A percentile compares a stretch with the other conserved stretches of the same genome.
Evolutionary conservation across 805 yeast species (phyloP).

Genomic region (Candida alai): DNA sequence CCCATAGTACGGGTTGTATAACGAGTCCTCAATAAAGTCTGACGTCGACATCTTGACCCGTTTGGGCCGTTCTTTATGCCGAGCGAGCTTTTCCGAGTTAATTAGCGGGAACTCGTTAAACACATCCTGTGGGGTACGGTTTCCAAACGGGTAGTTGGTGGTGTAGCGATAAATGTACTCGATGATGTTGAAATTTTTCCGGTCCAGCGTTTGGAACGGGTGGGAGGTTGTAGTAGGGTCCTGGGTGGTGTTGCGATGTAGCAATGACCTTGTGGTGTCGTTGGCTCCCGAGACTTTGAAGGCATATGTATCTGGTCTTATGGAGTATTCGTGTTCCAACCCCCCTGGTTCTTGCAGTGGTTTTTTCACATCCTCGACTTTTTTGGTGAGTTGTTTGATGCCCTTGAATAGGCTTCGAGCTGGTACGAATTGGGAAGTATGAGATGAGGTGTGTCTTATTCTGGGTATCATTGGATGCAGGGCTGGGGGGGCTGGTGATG

Average conservation of each 20-base stretch:
- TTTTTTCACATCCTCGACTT: constrained; percentile 4
- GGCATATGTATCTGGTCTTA: constrained; percentile 43
- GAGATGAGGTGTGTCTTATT: too few relatives aligned
- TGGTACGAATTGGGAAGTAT: too few relatives aligned
- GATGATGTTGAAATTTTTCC: constrained; percentile 21
- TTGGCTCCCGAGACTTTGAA: constrained; percentile 28
- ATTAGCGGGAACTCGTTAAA: constrained; percentile 34
- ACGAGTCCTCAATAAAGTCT: constrained; percentile 81
- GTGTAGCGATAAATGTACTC: constrained; percentile 36
- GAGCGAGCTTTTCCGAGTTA: constrained; percentile 29
- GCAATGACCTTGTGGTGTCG: background rate
- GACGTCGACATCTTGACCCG: constrained; percentile 67
- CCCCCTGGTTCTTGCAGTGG: constrained; percentile 4
- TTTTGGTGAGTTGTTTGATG: constrained; percentile 5
- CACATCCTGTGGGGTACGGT: constrained; percentile 35
- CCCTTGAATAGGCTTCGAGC: constrained; percentile 5
- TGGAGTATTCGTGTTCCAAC: constrained; percentile 41
- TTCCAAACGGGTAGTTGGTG: constrained; percentile 40
- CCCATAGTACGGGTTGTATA: constrained; percentile 80
- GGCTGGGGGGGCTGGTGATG: too few relatives aligned
- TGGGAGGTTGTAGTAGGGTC: background rate
- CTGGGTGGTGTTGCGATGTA: background rate
- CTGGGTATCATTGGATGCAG: too few relatives aligned
- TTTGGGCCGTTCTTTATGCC: constrained; percentile 47
- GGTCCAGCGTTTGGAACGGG: constrained; percentile 3